phyloP scores from a whole-genome alignment of 768 basidiomycete species.

The Tulasnella sp. region DNA sequence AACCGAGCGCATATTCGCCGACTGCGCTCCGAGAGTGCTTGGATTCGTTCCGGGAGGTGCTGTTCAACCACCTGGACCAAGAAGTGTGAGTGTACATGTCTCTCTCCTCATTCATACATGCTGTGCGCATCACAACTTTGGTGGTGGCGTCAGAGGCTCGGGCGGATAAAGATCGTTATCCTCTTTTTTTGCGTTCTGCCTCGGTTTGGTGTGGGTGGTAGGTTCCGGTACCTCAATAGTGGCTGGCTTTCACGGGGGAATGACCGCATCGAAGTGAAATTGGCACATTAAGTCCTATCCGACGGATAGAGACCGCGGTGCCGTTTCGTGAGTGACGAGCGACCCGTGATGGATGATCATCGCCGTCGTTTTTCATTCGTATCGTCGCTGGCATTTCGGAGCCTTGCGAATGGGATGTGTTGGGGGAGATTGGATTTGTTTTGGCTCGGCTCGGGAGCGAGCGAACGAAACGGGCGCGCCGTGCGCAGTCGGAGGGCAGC shows the following conservation, averaged over 20 bases:
- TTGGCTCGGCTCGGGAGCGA: no score
- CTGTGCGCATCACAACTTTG: background rate
- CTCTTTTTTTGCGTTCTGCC: background rate
- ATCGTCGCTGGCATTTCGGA: background rate
- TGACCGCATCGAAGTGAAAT: background rate
- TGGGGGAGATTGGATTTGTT: no score
- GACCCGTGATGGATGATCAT: background rate
- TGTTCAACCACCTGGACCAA: slow-evolving; percentile 12
- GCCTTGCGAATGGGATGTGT: no score
- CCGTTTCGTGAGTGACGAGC: no score
- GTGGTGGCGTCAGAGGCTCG: background rate
- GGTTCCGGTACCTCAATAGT: background rate
- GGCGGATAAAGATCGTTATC: no score
- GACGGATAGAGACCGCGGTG: background rate
- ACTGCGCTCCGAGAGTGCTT: slow-evolving; percentile 5
- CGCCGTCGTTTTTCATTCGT: background rate
- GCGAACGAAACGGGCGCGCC: background rate
- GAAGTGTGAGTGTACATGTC: slow-evolving; percentile 8
- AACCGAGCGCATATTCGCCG: slow-evolving; percentile 10
- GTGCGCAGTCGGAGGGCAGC: background rate
- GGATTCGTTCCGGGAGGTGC: slow-evolving; percentile 14
- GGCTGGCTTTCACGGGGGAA: background rate
- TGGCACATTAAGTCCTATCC: background rate
- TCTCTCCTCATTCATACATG: background rate
- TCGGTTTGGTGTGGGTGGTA: background rate